A percentile compares a stretch with the other conserved stretches of the same genome.
These are phyloP conservation scores for Epichloe uncinata DNA, from an alignment of 2,329 filamentous ascomycete species.

Conservation along the genomic window DNA sequence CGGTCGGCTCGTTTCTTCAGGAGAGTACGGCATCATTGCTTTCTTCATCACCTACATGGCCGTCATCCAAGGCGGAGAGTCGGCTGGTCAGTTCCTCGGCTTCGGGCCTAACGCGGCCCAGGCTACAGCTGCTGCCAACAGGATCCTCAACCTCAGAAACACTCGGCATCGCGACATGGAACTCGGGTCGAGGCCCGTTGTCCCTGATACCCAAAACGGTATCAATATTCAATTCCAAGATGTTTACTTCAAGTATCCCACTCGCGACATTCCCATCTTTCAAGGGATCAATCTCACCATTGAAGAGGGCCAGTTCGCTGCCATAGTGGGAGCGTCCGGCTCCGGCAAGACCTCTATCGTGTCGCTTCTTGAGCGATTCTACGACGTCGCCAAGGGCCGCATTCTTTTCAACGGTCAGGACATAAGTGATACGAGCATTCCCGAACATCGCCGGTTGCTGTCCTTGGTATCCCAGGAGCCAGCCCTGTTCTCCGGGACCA, in stretches of 20 bases:
- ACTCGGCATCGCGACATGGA: slow-evolving; percentile 9
- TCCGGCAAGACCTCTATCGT: slow-evolving; percentile 51
- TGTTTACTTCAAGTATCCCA: slow-evolving; percentile 52
- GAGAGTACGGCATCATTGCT: slow-evolving; percentile 38
- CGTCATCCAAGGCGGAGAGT: slow-evolving; percentile 33
- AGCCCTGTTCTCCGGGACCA: slow-evolving; percentile 63
- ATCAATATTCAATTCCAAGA: too few species aligned
- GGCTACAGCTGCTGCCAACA: slow-evolving; percentile 34
- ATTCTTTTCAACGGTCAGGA: slow-evolving; percentile 34
- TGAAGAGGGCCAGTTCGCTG: slow-evolving; percentile 35
- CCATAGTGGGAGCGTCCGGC: slow-evolving; percentile 41
- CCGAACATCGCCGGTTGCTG: slow-evolving; percentile 37
- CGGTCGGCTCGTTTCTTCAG: slow-evolving; percentile 22
- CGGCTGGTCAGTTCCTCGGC: slow-evolving; percentile 26
- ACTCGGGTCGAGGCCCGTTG: too few species aligned
- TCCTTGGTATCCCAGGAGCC: slow-evolving; percentile 47
- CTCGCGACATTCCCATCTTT: slow-evolving; percentile 27
- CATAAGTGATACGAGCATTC: slow-evolving; percentile 28
- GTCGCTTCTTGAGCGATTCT: slow-evolving; percentile 34
- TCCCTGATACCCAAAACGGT: too few species aligned
- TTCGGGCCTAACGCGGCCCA: slow-evolving; percentile 35
- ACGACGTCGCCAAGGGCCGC: slow-evolving; percentile 28
- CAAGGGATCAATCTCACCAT: slow-evolving; percentile 30
- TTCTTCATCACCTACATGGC: slow-evolving; percentile 38
- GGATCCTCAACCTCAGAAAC: slow-evolving; percentile 31